Evolutionary conservation across 768 basidiomycete species (phyloP), one percentile per base, ranked within the genome.

Genomic region (Cystofilobasidium macerans): DNA sequence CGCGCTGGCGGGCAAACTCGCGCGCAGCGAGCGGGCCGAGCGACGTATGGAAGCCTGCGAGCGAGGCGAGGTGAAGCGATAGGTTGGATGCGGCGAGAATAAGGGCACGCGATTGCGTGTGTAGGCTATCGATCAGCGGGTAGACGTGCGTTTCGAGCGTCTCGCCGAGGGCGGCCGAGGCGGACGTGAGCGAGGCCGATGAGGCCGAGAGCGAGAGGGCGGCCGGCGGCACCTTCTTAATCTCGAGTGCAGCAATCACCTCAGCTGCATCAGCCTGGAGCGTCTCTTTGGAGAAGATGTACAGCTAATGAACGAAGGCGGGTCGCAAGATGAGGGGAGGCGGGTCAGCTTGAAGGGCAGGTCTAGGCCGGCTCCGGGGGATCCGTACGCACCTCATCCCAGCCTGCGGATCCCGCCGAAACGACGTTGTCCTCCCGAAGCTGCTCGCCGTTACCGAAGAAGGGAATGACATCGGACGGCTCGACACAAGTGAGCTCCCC

Each of bases 401-500:
- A 47, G 6, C 42, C 59, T 13, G 47, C 47, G 5, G 45, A 42
- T 2, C 65, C 65, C n/a, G 51, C 38, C 36, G 38, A 16, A 0
- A 66, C n/a, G 13, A 66, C 65, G 26, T 61, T 60, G 18, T 66
- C 65, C 40, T 60, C 58, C 38, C 58, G 22, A 20, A 61, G 30
- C 65, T 66, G 65, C 26, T 66, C 59, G 5, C 65, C 65, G 51
- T 66, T 45, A 3, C 57, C 42, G 58, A 60, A 66, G 65, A 66
- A 66, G 20, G 40, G 30, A 9, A 48, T 47, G n/a, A 51, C 45
- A 26, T 32, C 35, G 22, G 20, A 13, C 14, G 30, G 35, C 12
- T 45, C 35, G 47, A 61, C 18, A 12, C 43, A 24, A 20, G 38
- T 28, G 5, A 45, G 38, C 16, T 60, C 36, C 18, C 58, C 58